A percentile compares a stretch with the other conserved stretches of the same genome.
Conservation (phyloP, 2,329 filamentous ascomycete species). For the Penicillium italicum region DNA sequence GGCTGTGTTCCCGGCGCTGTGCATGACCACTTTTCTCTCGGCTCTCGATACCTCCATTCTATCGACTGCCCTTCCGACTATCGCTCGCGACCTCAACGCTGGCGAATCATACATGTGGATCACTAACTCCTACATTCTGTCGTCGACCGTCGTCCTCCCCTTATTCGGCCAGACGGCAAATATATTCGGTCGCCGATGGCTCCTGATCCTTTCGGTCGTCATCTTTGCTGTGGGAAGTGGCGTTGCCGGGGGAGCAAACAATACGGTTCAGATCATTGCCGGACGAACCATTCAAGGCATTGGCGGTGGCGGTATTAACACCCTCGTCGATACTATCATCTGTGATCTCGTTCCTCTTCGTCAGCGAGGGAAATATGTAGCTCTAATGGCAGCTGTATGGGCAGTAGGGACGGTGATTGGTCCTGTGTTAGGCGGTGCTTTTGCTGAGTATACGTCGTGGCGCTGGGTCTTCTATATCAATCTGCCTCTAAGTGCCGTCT, state of each 20-base stretch:
- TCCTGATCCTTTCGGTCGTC: conserved; percentile 41
- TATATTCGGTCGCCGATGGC: conserved; percentile 50
- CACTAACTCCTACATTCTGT: conserved; percentile 33
- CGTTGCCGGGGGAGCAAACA: conserved; percentile 49
- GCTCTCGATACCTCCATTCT: conserved; percentile 40
- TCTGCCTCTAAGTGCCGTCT: neutral
- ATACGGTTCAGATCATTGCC: conserved; percentile 16
- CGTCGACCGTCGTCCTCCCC: conserved; percentile 47
- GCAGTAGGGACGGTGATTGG: conserved; percentile 4
- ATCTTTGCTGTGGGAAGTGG: conserved; percentile 54
- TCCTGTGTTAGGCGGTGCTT: conserved; percentile 3
- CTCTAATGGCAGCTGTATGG: conserved; percentile 3
- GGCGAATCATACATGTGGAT: conserved; percentile 39
- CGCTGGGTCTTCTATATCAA: conserved; percentile 13
- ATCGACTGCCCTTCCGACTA: conserved; percentile 43
- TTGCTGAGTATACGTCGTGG: conserved; percentile 3
- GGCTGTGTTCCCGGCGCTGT: conserved; percentile 27
- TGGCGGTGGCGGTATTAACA: conserved; percentile 5
- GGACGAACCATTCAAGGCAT: conserved; percentile 8
- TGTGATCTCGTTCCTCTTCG: conserved; percentile 8
- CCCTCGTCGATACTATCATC: conserved; percentile 1
- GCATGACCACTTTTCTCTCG: conserved; percentile 29
- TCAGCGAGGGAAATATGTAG: conserved; percentile 9
- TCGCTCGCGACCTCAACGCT: conserved; percentile 31
- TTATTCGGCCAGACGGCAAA: conserved; percentile 51